Evolutionary conservation across 2,329 filamentous ascomycete species (phyloP), one percentile per base, ranked within the genome.

Genomic region (Epichloe scottii): DNA sequence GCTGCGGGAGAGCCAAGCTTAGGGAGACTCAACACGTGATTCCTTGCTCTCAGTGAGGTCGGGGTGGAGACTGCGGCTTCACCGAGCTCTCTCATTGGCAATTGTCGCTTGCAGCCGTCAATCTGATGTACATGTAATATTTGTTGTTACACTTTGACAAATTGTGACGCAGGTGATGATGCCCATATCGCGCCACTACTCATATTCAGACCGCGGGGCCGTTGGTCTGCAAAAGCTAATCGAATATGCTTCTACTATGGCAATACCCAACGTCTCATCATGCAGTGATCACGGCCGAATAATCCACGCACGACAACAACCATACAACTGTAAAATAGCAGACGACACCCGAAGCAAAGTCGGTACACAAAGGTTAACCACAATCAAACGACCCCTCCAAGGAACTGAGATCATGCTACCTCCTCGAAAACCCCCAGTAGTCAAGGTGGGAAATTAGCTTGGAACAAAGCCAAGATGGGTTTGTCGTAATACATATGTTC

Each of bases 1-100:
- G 26, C 33, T 42, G 30, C 39, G 19, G 46, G 21, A 41, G 41
- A 33, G 19, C 43, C 5, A 48, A 41, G 50, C 48, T 59, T 52
- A 54, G 53, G 44, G 35, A 44, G 38, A 26, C 42, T 37, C 51
- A 46, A 39, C 52, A 53, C 52, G 52, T 53, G 52, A 53, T 48
- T 40, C 2, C 5, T n/a, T 44, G 17, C 30, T 11, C 10, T n/a
- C 5, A 30, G 38, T n/a, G 12, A 23, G 35, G 35, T 38, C 10
- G 21, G n/a, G 15, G 46, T 19, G 21, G 46, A 46, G 45, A 46
- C 17, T 35, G 10, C 8, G 17, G 48, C 21, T 38, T 26, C 40
- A 39, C 23, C 21, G 34, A 30, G 33, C 15, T 19, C 26, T 17
- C 11, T 30, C 40, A 35, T 50, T 38, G 48, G 41, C 12, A 2